Percentiles rank a stretch among this genome's conserved stretches.
Evolutionary conservation across 805 yeast species (phyloP).

Genomic region (Saccharomycopsis guyanensis): DNA sequence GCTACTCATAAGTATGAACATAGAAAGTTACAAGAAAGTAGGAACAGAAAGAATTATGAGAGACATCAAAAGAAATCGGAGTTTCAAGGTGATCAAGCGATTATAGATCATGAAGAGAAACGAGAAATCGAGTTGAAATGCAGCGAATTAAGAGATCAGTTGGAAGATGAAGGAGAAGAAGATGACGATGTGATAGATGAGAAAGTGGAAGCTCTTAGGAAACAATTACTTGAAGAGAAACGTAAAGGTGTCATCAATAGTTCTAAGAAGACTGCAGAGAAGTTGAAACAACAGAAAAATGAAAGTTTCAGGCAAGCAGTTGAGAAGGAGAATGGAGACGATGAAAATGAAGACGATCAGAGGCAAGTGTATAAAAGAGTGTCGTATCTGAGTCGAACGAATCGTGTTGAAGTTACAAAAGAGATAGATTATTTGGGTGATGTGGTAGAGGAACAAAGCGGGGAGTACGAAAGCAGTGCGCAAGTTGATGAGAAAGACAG

Average conservation of each 20-base stretch:
- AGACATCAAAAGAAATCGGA: neutral
- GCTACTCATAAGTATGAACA: neutral
- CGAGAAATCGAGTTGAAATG: slow-evolving; percentile 5
- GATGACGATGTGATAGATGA: slow-evolving; percentile 2
- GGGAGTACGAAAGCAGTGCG: neutral
- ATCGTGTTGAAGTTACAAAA: neutral
- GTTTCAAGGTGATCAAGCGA: neutral
- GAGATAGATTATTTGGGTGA: neutral
- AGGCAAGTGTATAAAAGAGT: neutral
- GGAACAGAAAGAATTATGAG: neutral
- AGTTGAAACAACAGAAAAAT: slow-evolving; percentile 1
- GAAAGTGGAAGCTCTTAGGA: slow-evolving; percentile 1
- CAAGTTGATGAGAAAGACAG: neutral
- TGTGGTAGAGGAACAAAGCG: neutral
- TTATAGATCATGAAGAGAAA: slow-evolving; percentile 5
- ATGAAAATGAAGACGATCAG: neutral
- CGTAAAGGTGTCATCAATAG: neutral
- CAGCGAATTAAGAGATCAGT: slow-evolving; percentile 1
- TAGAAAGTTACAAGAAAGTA: neutral
- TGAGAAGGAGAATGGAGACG: slow-evolving; percentile 1
- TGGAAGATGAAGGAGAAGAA: slow-evolving; percentile 8
- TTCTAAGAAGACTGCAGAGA: neutral
- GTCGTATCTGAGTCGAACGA: neutral
- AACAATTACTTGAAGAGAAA: neutral
- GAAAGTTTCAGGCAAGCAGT: slow-evolving; percentile 3